Conservation (phyloP, 2,329 filamentous ascomycete genomes). For the Alternaria sp. region DNA sequence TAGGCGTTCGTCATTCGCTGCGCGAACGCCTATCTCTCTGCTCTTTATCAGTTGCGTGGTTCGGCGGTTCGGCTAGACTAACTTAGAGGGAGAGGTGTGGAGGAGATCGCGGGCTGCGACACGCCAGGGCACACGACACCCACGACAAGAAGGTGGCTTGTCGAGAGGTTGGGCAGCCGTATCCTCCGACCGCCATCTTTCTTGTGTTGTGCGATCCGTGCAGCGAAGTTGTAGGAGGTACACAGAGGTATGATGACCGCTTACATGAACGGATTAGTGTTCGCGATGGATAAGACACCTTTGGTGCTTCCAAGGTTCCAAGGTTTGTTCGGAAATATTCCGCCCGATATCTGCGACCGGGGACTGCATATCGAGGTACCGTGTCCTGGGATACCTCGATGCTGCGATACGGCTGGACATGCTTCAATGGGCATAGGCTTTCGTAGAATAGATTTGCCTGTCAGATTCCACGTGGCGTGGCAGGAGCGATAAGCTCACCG, state of each 20-base stretch:
- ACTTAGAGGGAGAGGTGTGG: slow-evolving; percentile 4
- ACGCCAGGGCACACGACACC: slow-evolving; percentile 1
- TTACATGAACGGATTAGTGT: not conserved
- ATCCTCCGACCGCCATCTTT: not conserved
- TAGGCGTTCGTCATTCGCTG: slow-evolving; percentile 8
- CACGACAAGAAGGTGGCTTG: not conserved
- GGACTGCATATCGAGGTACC: not conserved
- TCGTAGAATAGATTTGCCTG: slow-evolving; percentile 6
- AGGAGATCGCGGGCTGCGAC: not conserved
- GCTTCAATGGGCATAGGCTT: slow-evolving; percentile 15
- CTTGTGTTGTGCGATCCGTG: not conserved
- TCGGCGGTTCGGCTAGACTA: slow-evolving; percentile 10
- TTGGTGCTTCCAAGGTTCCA: not conserved
- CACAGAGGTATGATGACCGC: not conserved
- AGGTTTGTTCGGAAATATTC: slow-evolving; percentile 3
- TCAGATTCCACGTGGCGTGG: not conserved
- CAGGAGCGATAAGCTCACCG: not conserved
- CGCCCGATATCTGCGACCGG: slow-evolving; percentile 11
- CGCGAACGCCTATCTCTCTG: slow-evolving; percentile 13
- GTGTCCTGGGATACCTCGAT: not conserved
- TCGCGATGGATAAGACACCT: not conserved
- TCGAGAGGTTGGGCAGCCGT: not conserved
- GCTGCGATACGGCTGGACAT: slow-evolving; percentile 17
- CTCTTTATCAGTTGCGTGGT: slow-evolving; percentile 15
- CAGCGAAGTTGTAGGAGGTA: not conserved